Percentiles rank a stretch among this genome's conserved stretches.
Conservation (phyloP, 2,329 filamentous ascomycete species). For the Phialophora tarda region DNA sequence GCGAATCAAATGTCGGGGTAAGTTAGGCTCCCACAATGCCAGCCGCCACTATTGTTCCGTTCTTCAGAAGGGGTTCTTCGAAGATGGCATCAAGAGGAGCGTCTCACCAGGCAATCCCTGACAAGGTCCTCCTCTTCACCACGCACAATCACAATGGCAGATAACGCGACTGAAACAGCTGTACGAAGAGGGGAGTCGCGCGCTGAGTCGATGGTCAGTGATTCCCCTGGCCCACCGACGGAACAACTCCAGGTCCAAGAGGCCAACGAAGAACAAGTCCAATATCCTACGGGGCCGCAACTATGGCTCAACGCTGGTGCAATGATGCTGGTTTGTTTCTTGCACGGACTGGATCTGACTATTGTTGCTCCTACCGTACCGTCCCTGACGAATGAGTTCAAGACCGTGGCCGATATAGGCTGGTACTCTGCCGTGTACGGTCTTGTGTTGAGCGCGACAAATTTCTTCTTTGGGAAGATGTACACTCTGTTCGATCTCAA, state of each 20-base stretch:
- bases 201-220: neutral
- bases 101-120: neutral
- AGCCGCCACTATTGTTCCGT: neutral
- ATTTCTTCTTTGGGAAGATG: slow-evolving; percentile 53
- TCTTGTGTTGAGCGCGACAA: slow-evolving; percentile 51
- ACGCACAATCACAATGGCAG: neutral
- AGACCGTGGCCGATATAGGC: slow-evolving; percentile 47
- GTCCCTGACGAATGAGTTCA: slow-evolving; percentile 43
- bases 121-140: neutral
- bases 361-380: slow-evolving; percentile 38
- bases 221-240: neutral
- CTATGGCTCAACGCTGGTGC: slow-evolving; percentile 15
- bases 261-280: slow-evolving; percentile 6
- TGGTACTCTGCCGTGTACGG: slow-evolving; percentile 49
- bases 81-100: neutral
- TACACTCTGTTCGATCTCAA: slow-evolving; percentile 56
- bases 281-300: slow-evolving; percentile 16
- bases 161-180: neutral
- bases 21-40: neutral
- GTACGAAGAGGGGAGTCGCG: neutral
- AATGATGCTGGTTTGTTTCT: slow-evolving; percentile 3
- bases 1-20: neutral
- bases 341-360: slow-evolving; percentile 40
- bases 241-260: slow-evolving; percentile 23
- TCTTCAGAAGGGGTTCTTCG: neutral